Evolutionary conservation across 1,284 basidiomycete species (phyloP).

Genomic region (Erythrobasidium hasegawianum): DNA sequence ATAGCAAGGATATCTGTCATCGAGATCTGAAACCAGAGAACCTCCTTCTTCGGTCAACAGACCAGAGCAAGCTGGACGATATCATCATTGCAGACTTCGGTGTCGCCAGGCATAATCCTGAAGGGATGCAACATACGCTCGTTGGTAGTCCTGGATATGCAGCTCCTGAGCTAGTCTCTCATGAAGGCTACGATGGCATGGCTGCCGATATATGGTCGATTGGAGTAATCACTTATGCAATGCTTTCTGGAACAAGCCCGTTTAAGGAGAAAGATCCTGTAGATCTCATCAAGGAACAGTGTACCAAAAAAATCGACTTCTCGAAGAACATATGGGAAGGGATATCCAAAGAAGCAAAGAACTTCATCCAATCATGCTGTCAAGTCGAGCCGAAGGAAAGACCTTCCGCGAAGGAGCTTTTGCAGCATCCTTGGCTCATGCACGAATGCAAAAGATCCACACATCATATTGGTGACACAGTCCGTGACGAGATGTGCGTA

Average conservation of each 20-base stretch:
- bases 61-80: slow-evolving; percentile 93
- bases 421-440: slow-evolving; percentile 54
- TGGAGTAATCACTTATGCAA: slow-evolving; percentile 82
- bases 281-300: slow-evolving; percentile 13
- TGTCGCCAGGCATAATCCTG: slow-evolving; percentile 11
- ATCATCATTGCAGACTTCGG: slow-evolving; percentile 71
- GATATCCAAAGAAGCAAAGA: slow-evolving; percentile 74
- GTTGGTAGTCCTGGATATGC: slow-evolving; percentile 27
- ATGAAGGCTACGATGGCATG: slow-evolving; percentile 18
- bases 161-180: slow-evolving; percentile 18
- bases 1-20: slow-evolving; percentile 52
- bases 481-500: not conserved
- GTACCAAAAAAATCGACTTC: slow-evolving; percentile 62
- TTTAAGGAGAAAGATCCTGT: slow-evolving; percentile 6
- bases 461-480: slow-evolving; percentile 8
- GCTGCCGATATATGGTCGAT: slow-evolving; percentile 32
- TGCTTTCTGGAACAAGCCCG: slow-evolving; percentile 38
- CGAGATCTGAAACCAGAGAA: slow-evolving; percentile 57
- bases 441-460: slow-evolving; percentile 9
- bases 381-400: slow-evolving; percentile 68
- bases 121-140: slow-evolving; percentile 18
- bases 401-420: slow-evolving; percentile 69
- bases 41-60: slow-evolving; percentile 61
- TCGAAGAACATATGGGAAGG: slow-evolving; percentile 70
- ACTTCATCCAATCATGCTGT: slow-evolving; percentile 72